Percentiles rank a stretch among this genome's conserved stretches.
These are phyloP conservation scores for Hypoxylon lienhwacheense DNA, from an alignment of 495 filamentous ascomycete species.

Conservation along the genomic window DNA sequence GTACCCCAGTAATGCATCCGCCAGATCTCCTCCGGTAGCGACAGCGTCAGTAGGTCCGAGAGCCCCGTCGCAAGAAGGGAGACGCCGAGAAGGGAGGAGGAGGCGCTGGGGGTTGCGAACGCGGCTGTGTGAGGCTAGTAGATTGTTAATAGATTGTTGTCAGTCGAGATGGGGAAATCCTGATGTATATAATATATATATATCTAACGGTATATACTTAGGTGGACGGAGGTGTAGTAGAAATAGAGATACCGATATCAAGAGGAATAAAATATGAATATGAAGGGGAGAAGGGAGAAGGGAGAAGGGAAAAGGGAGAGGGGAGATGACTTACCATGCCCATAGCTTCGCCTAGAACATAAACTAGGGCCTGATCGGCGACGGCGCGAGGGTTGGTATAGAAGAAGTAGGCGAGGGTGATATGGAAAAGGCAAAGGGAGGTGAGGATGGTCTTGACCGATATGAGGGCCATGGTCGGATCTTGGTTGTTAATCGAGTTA, in stretches of 20 bases:
- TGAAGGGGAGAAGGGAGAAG: background rate
- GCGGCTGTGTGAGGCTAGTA: slow-evolving; percentile 50
- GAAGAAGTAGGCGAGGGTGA: slow-evolving; percentile 81
- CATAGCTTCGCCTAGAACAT: slow-evolving; percentile 80
- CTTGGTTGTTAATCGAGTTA: background rate
- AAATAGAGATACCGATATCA: no score
- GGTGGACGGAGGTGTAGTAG: no score
- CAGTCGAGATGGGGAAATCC: background rate
- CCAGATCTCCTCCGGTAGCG: slow-evolving; percentile 69
- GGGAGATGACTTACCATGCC: slow-evolving; percentile 59
- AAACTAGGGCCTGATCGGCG: slow-evolving; percentile 78
- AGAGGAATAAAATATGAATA: no score
- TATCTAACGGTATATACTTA: no score
- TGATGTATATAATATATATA: no score
- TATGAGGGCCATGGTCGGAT: slow-evolving; percentile 69
- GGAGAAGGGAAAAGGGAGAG: slow-evolving; percentile 1
- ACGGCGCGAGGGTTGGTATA: slow-evolving; percentile 68
- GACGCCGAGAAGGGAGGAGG: slow-evolving; percentile 71
- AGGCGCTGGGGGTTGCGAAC: slow-evolving; percentile 64
- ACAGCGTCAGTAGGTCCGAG: slow-evolving; percentile 72
- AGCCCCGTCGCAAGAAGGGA: slow-evolving; percentile 67
- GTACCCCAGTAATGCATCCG: slow-evolving; percentile 65
- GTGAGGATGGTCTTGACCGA: slow-evolving; percentile 76
- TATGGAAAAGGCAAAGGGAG: slow-evolving; percentile 75
- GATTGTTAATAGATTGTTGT: background rate